Evolutionary conservation across 148 eudicot species (phyloP).

Genomic region (Fagopyrum tataricum): DNA sequence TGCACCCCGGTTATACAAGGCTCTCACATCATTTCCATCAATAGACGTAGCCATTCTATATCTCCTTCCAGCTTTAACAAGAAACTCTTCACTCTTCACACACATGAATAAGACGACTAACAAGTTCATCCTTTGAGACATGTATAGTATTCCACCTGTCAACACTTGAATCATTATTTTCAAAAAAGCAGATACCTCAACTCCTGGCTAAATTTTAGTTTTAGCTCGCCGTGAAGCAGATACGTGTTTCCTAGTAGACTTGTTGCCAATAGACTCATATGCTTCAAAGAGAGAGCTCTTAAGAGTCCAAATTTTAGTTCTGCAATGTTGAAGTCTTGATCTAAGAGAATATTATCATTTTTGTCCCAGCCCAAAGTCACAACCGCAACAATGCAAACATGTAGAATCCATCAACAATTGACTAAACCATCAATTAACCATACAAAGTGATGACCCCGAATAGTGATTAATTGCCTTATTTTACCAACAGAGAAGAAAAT

Average conservation of each 20-base stretch:
- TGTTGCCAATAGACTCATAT: conserved; percentile 86
- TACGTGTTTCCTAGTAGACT: conserved; percentile 94
- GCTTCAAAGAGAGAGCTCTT: conserved; percentile 72
- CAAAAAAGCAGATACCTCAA: conserved; percentile 52
- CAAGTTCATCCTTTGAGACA: conserved; percentile 31
- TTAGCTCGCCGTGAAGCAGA: conserved; percentile 93
- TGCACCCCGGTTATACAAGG: conserved; percentile 95
- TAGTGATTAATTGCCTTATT: too few species aligned
- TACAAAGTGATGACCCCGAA: too few species aligned
- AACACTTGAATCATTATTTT: conserved; percentile 23
- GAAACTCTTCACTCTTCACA: conserved; percentile 90
- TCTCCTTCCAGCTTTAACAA: conserved; percentile 79
- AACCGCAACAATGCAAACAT: too few species aligned
- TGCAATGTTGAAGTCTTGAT: too few species aligned
- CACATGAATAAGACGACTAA: conserved; percentile 40
- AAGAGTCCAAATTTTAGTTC: too few species aligned
- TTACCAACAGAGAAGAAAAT: too few species aligned
- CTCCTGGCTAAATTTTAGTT: conserved; percentile 53
- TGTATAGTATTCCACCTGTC: conserved; percentile 23
- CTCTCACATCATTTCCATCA: conserved; percentile 85
- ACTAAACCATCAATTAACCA: too few species aligned
- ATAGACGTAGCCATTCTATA: conserved; percentile 77
- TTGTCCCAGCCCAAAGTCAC: too few species aligned
- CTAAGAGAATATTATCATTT: too few species aligned
- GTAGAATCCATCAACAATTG: too few species aligned